A percentile compares a stretch with the other conserved stretches of the same genome.
These are phyloP conservation scores for Fusarium pininemorale DNA, from an alignment of 2,329 filamentous ascomycete genomes.

Conservation along the genomic window DNA sequence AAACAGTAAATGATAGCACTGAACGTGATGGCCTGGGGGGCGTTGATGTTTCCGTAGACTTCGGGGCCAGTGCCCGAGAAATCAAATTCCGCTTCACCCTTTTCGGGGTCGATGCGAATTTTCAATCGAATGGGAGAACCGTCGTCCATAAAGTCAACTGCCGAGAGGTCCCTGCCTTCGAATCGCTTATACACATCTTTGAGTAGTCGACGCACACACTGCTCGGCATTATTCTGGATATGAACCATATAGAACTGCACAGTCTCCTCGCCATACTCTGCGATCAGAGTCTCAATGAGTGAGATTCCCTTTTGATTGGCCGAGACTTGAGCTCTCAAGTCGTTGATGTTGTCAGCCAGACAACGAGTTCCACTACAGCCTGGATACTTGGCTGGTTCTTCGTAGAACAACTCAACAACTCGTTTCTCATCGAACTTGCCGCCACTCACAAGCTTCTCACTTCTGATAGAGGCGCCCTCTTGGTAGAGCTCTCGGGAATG, in stretches of 20 bases:
- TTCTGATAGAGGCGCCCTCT: constrained; percentile 70
- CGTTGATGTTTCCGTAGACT: constrained; percentile 83
- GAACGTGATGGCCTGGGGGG: constrained; percentile 83
- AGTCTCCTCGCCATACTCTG: constrained; percentile 79
- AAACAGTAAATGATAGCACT: constrained; percentile 90
- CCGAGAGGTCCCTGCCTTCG: constrained; percentile 73
- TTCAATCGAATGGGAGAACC: constrained; percentile 79
- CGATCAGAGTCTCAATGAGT: constrained; percentile 78
- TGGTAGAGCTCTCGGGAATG: constrained; percentile 72
- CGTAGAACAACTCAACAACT: constrained; percentile 75
- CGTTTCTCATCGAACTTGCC: constrained; percentile 82
- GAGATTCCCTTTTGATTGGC: constrained; percentile 88
- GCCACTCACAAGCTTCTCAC: constrained; percentile 76
- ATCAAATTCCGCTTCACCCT: constrained; percentile 82
- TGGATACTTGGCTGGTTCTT: constrained; percentile 77
- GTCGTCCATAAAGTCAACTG: constrained; percentile 85
- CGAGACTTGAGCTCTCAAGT: constrained; percentile 83
- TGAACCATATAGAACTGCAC: constrained; percentile 87
- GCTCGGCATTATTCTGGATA: constrained; percentile 83
- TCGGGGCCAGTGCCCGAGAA: constrained; percentile 83
- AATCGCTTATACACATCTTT: constrained; percentile 77
- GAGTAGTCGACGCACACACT: constrained; percentile 76
- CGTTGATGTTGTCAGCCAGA: constrained; percentile 82
- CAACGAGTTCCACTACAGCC: constrained; percentile 83
- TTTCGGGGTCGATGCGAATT: constrained; percentile 76